Evolutionary conservation across 1,284 basidiomycete genomes (phyloP).

Genomic region (Pseudozyma thailandica): DNA sequence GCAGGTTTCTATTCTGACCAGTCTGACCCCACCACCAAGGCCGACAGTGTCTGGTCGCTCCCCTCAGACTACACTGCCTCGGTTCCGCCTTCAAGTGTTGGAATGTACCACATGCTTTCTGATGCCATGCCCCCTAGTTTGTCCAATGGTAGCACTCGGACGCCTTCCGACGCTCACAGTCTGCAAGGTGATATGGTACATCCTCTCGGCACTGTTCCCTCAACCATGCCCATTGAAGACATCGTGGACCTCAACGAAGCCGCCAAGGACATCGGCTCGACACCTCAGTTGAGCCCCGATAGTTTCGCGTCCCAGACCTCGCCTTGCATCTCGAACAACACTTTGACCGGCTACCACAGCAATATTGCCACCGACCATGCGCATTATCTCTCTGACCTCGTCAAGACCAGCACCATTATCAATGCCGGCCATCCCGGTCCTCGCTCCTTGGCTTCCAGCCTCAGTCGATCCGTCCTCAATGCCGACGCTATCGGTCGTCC

Average conservation of each 20-base stretch:
- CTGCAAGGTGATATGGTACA: slow-evolving; percentile 22
- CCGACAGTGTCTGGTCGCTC: slow-evolving; percentile 8
- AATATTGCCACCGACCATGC: slow-evolving; percentile 43
- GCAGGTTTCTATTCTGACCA: slow-evolving; percentile 14
- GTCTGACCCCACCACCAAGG: slow-evolving; percentile 2
- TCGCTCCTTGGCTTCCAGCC: slow-evolving; percentile 37
- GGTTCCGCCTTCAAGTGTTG: background rate
- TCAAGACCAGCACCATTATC: slow-evolving; percentile 35
- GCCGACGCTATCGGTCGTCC: slow-evolving; percentile 26
- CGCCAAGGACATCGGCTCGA: slow-evolving; percentile 6
- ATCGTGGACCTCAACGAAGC: slow-evolving; percentile 15
- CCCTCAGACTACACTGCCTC: slow-evolving; percentile 4
- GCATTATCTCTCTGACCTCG: slow-evolving; percentile 33
- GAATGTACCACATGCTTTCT: slow-evolving; percentile 5
- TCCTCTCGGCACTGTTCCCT: slow-evolving; percentile 22
- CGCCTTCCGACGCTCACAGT: slow-evolving; percentile 24
- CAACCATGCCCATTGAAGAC: slow-evolving; percentile 18
- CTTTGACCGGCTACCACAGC: slow-evolving; percentile 38
- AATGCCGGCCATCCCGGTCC: slow-evolving; percentile 38
- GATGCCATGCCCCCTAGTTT: slow-evolving; percentile 16
- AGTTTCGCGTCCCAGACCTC: slow-evolving; percentile 26
- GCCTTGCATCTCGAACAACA: slow-evolving; percentile 26
- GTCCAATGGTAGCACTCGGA: slow-evolving; percentile 11
- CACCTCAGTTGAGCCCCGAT: slow-evolving; percentile 30
- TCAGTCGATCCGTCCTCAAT: slow-evolving; percentile 43